Evolutionary conservation across 2,329 filamentous ascomycete genomes (phyloP).

Genomic region (Nemania diffusa): DNA sequence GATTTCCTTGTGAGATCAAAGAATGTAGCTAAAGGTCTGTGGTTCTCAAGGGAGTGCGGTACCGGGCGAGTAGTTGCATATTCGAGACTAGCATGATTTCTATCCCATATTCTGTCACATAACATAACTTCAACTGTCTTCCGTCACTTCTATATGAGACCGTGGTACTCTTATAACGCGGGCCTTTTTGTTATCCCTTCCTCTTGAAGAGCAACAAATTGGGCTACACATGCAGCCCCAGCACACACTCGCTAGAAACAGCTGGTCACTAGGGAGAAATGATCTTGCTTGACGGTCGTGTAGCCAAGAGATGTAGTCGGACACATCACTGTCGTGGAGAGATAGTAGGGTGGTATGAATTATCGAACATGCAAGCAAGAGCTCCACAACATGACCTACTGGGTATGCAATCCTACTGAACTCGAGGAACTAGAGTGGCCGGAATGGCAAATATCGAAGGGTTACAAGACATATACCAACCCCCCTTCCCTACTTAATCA

Average conservation of each 20-base stretch:
- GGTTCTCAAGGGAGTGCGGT: too few species aligned
- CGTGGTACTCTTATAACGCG: not conserved
- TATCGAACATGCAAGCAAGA: not conserved
- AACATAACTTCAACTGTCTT: too few species aligned
- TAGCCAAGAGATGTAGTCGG: not conserved
- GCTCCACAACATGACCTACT: not conserved
- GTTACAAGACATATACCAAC: not conserved
- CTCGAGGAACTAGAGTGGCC: not conserved
- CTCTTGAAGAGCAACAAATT: not conserved
- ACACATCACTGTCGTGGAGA: not conserved
- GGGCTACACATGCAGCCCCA: not conserved
- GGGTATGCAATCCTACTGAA: slow-evolving; percentile 3
- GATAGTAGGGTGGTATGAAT: not conserved
- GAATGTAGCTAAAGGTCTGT: too few species aligned
- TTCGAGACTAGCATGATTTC: too few species aligned
- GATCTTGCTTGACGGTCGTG: not conserved
- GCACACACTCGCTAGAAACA: not conserved
- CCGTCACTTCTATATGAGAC: too few species aligned
- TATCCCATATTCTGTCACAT: too few species aligned
- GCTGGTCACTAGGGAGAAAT: not conserved
- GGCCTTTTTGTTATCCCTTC: not conserved
- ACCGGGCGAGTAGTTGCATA: too few species aligned
- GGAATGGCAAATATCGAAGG: not conserved
- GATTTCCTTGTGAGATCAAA: too few species aligned
- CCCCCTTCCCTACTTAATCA: not conserved